Evolutionary conservation across 352 stramenopile genomes (phyloP), one percentile per base, ranked within the genome.

Genomic region (Saprolegnia diclina): DNA sequence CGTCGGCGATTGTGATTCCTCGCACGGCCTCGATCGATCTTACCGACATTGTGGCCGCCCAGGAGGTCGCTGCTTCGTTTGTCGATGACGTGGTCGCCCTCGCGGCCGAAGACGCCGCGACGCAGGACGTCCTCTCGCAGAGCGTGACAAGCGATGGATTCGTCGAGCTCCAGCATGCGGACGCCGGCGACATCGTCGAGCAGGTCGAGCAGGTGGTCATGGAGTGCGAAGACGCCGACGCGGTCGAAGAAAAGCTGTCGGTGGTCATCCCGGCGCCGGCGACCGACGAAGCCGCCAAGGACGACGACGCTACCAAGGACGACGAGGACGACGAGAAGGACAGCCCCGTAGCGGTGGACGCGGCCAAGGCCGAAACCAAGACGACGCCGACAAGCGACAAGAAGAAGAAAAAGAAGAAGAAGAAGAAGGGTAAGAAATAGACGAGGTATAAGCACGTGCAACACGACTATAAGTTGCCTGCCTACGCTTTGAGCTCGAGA

Each of bases 371-470:
- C 22, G 53, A 61, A 16, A 22, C 21, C 53, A 35, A 35, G 9
- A 61, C 24, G 35, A 52, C 16, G 13, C 56, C 40, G 24, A 11
- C 37, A 11, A 19, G 37, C 19, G 42, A 26, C 42, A 38, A 66
- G 42, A 66, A 66, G 40, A 66, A 55, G 19, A 40, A 24, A 42
- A 66, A 66, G 57, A 66, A 66, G 57, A 66, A 66, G 37, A 66
- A 66, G 57, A 66, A 66, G 42, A 66, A 66, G 57, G 57, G 56
- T 9, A 64, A 64, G 37, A 64, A 64, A 38, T 64, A 64, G 40
- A 35, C 9, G 26, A 21, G 18, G 24, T 35, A 40, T 21, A 48
- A 48, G 42, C 1, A 48, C 13, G 10, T 7, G 42, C 42, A 14
- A n/a, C 13, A 48, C 42, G 13, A 14, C 11, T 48, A 48, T 48